Percentiles rank a stretch among this genome's conserved stretches.
Evolutionary conservation across 108 stramenopile genomes (phyloP).

Genomic region (Nitzschia sp.): DNA sequence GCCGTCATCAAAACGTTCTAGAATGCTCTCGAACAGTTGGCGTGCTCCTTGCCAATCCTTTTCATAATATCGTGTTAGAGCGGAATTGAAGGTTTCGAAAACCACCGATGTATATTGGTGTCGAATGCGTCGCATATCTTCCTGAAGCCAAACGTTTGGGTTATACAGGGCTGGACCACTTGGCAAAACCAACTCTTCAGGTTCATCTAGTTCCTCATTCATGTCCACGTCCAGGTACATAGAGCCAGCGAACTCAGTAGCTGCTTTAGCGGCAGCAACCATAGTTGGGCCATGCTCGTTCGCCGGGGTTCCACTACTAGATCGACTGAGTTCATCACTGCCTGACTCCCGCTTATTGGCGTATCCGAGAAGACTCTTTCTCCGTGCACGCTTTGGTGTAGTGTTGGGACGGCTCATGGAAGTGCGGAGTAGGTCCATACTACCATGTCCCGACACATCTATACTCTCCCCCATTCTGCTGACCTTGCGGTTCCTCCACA

Average conservation of each 20-base stretch:
- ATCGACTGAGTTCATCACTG: constrained; percentile 10
- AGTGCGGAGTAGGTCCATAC: neutral
- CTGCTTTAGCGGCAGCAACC: constrained; percentile 6
- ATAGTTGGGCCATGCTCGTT: neutral
- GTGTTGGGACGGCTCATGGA: neutral
- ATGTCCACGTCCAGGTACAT: constrained; percentile 16
- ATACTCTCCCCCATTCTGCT: neutral
- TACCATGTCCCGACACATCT: neutral
- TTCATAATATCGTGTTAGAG: constrained; percentile 62
- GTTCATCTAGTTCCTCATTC: constrained; percentile 24
- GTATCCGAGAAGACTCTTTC: constrained; percentile 6
- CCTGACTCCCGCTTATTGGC: constrained; percentile 5
- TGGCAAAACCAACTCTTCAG: constrained; percentile 56
- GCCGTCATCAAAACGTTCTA: constrained; percentile 71
- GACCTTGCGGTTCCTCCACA: constrained; percentile 42
- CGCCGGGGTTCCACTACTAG: neutral
- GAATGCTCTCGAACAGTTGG: constrained; percentile 53
- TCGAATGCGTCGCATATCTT: constrained; percentile 69
- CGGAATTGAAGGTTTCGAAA: constrained; percentile 71
- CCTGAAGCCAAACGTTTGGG: constrained; percentile 58
- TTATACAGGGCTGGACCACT: constrained; percentile 58
- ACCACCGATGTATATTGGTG: constrained; percentile 58
- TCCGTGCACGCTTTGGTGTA: constrained; percentile 4
- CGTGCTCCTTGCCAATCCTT: constrained; percentile 70
- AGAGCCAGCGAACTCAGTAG: constrained; percentile 17